Evolutionary conservation across 345 rosid genomes (phyloP).

Genomic region (Ailanthus altissimus): DNA sequence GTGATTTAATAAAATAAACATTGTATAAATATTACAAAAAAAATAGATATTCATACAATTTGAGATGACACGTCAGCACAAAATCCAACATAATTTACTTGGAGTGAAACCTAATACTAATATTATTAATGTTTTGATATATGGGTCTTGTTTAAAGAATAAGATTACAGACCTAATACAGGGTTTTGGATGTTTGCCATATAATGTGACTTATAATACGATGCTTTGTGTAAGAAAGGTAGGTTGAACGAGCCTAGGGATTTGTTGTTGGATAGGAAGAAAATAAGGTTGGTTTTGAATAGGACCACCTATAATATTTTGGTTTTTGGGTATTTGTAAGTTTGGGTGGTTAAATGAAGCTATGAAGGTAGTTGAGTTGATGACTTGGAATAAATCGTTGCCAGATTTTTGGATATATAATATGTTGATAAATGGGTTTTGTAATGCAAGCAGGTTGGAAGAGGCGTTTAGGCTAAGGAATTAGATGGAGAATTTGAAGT

Average conservation of each 20-base stretch:
- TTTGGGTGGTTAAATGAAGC: conserved; percentile 80
- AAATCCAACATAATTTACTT: no score
- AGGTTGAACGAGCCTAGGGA: conserved; percentile 65
- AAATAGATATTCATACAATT: no score
- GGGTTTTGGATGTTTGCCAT: conserved; percentile 57
- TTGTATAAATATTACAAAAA: no score
- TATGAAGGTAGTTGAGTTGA: conserved; percentile 58
- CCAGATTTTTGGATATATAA: conserved; percentile 76
- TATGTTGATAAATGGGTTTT: conserved; percentile 62
- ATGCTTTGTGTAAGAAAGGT: conserved; percentile 70
- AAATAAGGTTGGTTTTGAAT: conserved; percentile 56
- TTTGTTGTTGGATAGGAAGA: conserved; percentile 70
- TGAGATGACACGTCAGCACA: no score
- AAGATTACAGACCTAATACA: conserved; percentile 70
- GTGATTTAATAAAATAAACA: no score
- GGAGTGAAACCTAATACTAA: conserved; percentile 50
- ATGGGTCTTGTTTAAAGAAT: conserved; percentile 69
- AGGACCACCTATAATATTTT: conserved; percentile 58
- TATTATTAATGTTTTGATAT: conserved; percentile 66
- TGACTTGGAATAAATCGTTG: conserved; percentile 52
- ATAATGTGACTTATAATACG: conserved; percentile 70
- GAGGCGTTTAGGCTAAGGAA: conserved; percentile 62
- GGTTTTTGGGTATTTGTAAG: conserved; percentile 72
- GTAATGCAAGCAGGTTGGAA: conserved; percentile 51
- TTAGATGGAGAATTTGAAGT: conserved; percentile 66